Evolutionary conservation across 805 yeast species (phyloP).

Genomic region (Myxozyma geophila): DNA sequence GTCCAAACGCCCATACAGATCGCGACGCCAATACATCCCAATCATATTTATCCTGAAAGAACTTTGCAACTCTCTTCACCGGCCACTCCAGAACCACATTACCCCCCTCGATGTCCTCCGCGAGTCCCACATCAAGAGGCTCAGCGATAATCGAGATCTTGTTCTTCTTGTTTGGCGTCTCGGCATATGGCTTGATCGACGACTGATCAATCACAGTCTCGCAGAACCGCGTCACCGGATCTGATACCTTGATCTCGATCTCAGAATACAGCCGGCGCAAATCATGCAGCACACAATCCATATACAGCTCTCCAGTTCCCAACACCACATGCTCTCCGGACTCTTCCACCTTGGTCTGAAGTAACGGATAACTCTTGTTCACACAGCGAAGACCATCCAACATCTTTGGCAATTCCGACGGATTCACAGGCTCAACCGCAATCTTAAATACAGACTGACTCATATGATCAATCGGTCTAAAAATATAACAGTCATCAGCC

Average conservation of each 20-base stretch:
- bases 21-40: slow-evolving; percentile 89
- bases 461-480: slow-evolving; percentile 52
- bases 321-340: slow-evolving; percentile 82
- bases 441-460: slow-evolving; percentile 71
- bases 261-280: slow-evolving; percentile 65
- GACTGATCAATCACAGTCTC: slow-evolving; percentile 76
- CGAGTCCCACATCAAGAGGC: slow-evolving; percentile 64
- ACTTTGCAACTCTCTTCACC: slow-evolving; percentile 54
- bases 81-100: slow-evolving; percentile 47
- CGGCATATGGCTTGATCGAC: slow-evolving; percentile 65
- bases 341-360: slow-evolving; percentile 75
- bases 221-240: slow-evolving; percentile 76
- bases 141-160: slow-evolving; percentile 74
- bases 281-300: slow-evolving; percentile 84
- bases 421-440: slow-evolving; percentile 79
- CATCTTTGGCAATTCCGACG: slow-evolving; percentile 76
- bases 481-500: slow-evolving; percentile 43
- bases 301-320: slow-evolving; percentile 85
- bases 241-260: slow-evolving; percentile 78
- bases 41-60: slow-evolving; percentile 59
- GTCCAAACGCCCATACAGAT: slow-evolving; percentile 79
- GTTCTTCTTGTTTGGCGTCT: slow-evolving; percentile 59
- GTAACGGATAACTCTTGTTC: slow-evolving; percentile 66
- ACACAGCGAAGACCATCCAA: slow-evolving; percentile 69
- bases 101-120: slow-evolving; percentile 60